phyloP scores from a whole-genome alignment of 805 yeast genomes.

The Jamesozyma hellenica region DNA sequence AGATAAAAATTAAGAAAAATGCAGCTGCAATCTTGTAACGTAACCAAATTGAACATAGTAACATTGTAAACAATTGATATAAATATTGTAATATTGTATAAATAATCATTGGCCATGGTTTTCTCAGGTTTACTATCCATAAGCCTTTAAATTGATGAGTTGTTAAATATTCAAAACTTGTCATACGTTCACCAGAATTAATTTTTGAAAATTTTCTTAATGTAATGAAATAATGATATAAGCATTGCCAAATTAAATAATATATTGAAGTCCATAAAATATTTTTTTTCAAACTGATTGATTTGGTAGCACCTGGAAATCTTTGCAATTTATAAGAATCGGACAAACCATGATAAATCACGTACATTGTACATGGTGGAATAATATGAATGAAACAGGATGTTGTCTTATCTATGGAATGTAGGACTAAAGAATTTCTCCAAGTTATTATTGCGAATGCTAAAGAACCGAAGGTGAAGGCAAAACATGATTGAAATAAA shows the following conservation, averaged over 20 bases:
- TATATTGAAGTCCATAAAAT: conserved; percentile 70
- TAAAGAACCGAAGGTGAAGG: conserved; percentile 79
- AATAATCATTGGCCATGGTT: conserved; percentile 76
- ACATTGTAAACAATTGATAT: conserved; percentile 81
- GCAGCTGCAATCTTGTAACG: conserved; percentile 56
- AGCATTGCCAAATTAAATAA: conserved; percentile 81
- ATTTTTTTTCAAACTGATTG: conserved; percentile 39
- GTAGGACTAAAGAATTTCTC: conserved; percentile 88
- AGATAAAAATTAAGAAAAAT: conserved; percentile 59
- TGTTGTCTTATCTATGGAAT: conserved; percentile 85
- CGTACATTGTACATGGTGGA: conserved; percentile 84
- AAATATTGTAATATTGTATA: conserved; percentile 79
- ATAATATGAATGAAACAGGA: conserved; percentile 81
- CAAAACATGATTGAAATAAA: conserved; percentile 73
- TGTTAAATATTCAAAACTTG: conserved; percentile 79
- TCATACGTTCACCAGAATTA: conserved; percentile 64
- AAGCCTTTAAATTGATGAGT: conserved; percentile 50
- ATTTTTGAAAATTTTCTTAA: conserved; percentile 69
- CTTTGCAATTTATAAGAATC: conserved; percentile 40
- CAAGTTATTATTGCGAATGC: conserved; percentile 92
- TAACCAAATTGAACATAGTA: conserved; percentile 84
- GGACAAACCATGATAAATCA: conserved; percentile 69
- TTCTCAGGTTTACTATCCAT: conserved; percentile 85
- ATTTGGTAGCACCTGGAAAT: conserved; percentile 66
- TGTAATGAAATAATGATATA: conserved; percentile 88